A percentile compares a stretch with the other conserved stretches of the same genome.
Conservation (phyloP, 441 rosid genomes). For the Rhodomyrtus psidioides region DNA sequence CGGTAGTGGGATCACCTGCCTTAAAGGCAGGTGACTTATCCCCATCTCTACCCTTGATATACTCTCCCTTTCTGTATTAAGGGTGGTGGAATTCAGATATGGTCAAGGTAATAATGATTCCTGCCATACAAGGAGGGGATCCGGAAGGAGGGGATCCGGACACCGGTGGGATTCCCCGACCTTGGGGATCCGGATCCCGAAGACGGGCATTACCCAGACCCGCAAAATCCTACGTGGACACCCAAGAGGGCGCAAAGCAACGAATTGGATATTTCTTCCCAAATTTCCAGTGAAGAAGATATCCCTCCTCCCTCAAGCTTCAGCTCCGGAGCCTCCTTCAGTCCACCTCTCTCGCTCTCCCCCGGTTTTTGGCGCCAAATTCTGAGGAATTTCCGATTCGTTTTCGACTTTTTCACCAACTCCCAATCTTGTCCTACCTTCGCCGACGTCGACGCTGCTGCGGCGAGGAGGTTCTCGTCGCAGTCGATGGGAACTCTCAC, state of each 20-base stretch:
- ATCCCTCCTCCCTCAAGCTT: neutral
- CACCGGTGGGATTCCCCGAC: too few species aligned
- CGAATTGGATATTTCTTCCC: neutral
- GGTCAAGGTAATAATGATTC: too few species aligned
- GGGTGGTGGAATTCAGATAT: too few species aligned
- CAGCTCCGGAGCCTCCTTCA: neutral
- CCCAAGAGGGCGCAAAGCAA: neutral
- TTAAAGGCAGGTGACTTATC: too few species aligned
- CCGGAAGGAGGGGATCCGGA: too few species aligned
- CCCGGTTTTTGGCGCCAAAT: neutral
- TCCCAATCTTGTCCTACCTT: neutral
- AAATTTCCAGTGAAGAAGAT: neutral
- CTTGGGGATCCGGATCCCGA: too few species aligned
- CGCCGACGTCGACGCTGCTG: neutral
- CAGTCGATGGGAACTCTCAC: slow-evolving; percentile 62
- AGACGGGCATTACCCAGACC: neutral
- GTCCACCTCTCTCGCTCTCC: neutral
- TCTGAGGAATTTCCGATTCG: neutral
- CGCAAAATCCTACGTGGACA: neutral
- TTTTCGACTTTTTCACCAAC: neutral
- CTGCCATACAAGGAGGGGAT: too few species aligned
- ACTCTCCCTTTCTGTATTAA: too few species aligned
- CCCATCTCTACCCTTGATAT: too few species aligned
- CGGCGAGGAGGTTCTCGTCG: neutral
- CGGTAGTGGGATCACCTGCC: too few species aligned